These are phyloP conservation scores for Leucosporidium scottii DNA, from an alignment of 768 basidiomycete species.

Conservation along the genomic window DNA sequence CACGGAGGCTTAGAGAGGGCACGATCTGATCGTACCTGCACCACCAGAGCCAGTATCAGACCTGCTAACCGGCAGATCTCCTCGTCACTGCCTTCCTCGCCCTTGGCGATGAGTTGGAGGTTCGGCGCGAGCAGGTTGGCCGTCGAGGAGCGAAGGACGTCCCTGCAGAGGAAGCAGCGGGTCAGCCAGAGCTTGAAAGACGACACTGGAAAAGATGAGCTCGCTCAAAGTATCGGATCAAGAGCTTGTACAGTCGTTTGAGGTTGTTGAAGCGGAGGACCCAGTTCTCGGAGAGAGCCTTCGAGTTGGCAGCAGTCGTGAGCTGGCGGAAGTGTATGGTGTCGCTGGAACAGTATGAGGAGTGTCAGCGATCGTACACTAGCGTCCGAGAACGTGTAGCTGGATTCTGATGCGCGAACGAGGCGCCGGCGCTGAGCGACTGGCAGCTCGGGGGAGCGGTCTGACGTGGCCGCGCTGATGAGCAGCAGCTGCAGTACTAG, in stretches of 20 bases:
- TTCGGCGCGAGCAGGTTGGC: slow-evolving; percentile 75
- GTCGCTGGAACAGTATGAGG: slow-evolving; percentile 51
- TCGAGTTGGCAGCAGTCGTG: slow-evolving; percentile 48
- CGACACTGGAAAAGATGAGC: slow-evolving; percentile 39
- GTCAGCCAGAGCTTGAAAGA: too few species aligned
- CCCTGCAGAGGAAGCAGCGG: not conserved
- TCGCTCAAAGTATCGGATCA: slow-evolving; percentile 68
- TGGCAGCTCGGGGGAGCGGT: not conserved
- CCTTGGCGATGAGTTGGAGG: slow-evolving; percentile 76
- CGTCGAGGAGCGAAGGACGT: slow-evolving; percentile 68
- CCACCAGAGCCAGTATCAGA: slow-evolving; percentile 20
- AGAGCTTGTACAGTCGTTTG: slow-evolving; percentile 76
- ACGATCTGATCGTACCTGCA: too few species aligned
- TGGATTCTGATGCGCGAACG: not conserved
- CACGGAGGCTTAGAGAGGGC: too few species aligned
- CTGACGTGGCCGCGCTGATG: too few species aligned
- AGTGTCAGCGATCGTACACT: not conserved
- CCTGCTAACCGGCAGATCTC: slow-evolving; percentile 22
- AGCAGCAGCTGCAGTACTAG: too few species aligned
- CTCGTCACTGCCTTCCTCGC: slow-evolving; percentile 54
- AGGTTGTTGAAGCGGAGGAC: slow-evolving; percentile 73
- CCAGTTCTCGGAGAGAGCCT: slow-evolving; percentile 76
- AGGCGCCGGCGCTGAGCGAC: not conserved
- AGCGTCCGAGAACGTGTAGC: slow-evolving; percentile 5
- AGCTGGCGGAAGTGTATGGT: slow-evolving; percentile 66